Evolutionary conservation across 495 filamentous ascomycete species (phyloP).

Genomic region (Penicillium egyptiacum): DNA sequence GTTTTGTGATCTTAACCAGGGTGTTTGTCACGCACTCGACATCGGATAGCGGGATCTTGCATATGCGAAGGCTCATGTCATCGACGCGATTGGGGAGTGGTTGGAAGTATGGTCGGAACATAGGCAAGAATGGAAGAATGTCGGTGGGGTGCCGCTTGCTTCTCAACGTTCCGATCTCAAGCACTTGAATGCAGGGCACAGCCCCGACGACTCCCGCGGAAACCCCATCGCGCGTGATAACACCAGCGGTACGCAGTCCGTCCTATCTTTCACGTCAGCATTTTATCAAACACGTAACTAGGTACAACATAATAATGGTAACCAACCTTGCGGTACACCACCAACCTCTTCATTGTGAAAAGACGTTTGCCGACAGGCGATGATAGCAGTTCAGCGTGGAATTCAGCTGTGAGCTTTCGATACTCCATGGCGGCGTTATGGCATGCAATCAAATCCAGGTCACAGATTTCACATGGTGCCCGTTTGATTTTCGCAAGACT

Average conservation of each 20-base stretch:
- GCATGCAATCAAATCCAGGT: slow-evolving; percentile 71
- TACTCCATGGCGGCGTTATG: slow-evolving; percentile 80
- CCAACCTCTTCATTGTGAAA: slow-evolving; percentile 67
- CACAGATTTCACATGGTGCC: slow-evolving; percentile 79
- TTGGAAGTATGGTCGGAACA: slow-evolving; percentile 60
- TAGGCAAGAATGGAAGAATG: slow-evolving; percentile 72
- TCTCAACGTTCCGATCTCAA: slow-evolving; percentile 66
- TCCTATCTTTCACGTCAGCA: slow-evolving; percentile 50
- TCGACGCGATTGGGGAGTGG: slow-evolving; percentile 53
- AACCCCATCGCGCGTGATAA: slow-evolving; percentile 74
- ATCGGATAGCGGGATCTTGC: slow-evolving; percentile 66
- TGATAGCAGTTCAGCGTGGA: slow-evolving; percentile 67
- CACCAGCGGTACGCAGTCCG: slow-evolving; percentile 73
- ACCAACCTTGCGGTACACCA: slow-evolving; percentile 67
- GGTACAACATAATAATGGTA: background rate
- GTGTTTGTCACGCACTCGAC: slow-evolving; percentile 80
- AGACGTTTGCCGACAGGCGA: slow-evolving; percentile 79
- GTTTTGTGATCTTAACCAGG: slow-evolving; percentile 58
- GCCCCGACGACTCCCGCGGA: slow-evolving; percentile 53
- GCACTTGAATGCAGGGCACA: slow-evolving; percentile 67
- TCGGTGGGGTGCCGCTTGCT: slow-evolving; percentile 71
- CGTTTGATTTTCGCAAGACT: slow-evolving; percentile 87
- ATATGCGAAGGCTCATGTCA: slow-evolving; percentile 62
- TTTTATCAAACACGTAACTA: background rate
- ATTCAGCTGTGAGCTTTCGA: slow-evolving; percentile 66